phyloP scores from a whole-genome alignment of 371 early-diverging fungal genomes.

The Amoeboaphelidium protococcarum region DNA sequence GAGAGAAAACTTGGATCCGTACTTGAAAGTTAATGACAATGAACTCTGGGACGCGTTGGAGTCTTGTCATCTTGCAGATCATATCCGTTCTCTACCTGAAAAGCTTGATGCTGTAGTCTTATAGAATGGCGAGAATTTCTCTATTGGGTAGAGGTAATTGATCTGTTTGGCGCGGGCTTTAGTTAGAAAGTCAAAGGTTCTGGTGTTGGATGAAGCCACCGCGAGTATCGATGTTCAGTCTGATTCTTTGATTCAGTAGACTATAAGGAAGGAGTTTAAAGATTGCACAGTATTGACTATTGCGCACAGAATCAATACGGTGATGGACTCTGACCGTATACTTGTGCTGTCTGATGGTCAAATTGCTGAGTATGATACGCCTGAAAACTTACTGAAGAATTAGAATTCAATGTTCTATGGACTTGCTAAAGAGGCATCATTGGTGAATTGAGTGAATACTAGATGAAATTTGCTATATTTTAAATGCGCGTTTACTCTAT shows the following conservation, averaged over 20 bases:
- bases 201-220: slow-evolving; percentile 27
- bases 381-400: slow-evolving; percentile 3
- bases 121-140: slow-evolving; percentile 46
- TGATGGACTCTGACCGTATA: slow-evolving; percentile 46
- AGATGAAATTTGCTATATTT: too few relatives aligned
- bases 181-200: slow-evolving; percentile 29
- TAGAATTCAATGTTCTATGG: neutral
- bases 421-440: neutral
- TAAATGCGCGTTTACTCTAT: too few relatives aligned
- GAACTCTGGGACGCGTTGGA: neutral
- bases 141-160: slow-evolving; percentile 53
- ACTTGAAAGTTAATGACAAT: neutral
- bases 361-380: slow-evolving; percentile 17
- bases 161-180: slow-evolving; percentile 61
- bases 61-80: neutral
- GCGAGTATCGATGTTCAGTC: slow-evolving; percentile 19
- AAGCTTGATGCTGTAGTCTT: slow-evolving; percentile 25
- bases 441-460: too few relatives aligned
- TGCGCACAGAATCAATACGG: slow-evolving; percentile 41
- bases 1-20: neutral
- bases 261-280: slow-evolving; percentile 59
- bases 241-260: slow-evolving; percentile 42
- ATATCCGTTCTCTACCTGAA: neutral
- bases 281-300: slow-evolving; percentile 45
- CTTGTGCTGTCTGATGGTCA: slow-evolving; percentile 16